Evolutionary conservation across 306 rosid species (phyloP), one percentile per base, ranked within the genome.

Genomic region (Dalbergia cochinchinensis): DNA sequence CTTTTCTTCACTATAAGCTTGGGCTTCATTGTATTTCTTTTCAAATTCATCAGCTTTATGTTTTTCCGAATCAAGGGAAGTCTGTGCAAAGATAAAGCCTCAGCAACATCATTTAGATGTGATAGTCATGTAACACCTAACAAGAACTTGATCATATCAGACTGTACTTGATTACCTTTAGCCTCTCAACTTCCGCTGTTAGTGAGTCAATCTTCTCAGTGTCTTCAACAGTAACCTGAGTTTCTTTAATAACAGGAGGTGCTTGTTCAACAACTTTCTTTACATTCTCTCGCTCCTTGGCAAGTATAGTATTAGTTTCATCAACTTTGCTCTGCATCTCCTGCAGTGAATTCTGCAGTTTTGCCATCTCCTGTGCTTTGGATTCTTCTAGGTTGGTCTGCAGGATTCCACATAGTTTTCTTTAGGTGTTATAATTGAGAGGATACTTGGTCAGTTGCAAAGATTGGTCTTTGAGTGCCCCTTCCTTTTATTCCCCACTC

Each of bases 311-410:
- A 83, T 83, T 91, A 85, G 92, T 74, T 84, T 91, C 98, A 22
- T 93, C 92, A 73, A 80, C 68, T 85, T 88, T 91, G 58, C 45
- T 65, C 82, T 89, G 93, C 91, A 84, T 72, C 78, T 87, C 94
- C 88, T 87, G 91, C 79, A 91, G 72, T 19, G 91, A 84, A 66
- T 85, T 90, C 91, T 88, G 91, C 89, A 93, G 80, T 86, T 90
- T 93, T 55, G 92, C 80, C 12, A 88, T 75, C 91, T 93, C 98
- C 73, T 93, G 92, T 69, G 89, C 83, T 82, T 93, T 93, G 72
- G 93, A 87, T 82, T 93, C 98, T 85, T 93, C 98, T 68, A 87
- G 86, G 85, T 93, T 94, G 60, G 92, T 87, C 97, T 93, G 94
- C 87, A 86, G 73, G 64, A 79, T 81, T 80, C 65, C 61, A 78